A percentile compares a stretch with the other conserved stretches of the same genome.
Conservation (phyloP, 2,329 filamentous ascomycete genomes). For the Exophiala aquamarina region DNA sequence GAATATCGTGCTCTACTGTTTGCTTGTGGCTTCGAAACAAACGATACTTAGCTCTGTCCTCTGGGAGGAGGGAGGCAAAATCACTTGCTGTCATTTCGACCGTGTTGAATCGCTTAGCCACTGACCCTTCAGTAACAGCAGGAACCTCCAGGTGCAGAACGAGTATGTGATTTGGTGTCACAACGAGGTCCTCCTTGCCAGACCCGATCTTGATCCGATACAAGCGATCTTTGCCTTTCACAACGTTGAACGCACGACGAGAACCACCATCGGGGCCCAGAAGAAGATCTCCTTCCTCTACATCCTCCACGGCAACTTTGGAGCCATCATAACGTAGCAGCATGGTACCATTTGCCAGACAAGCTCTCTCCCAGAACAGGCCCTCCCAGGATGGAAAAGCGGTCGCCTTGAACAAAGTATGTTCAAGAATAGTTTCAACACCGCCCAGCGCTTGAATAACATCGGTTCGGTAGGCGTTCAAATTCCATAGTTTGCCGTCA, state of each 20-base stretch:
- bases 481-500: constrained; percentile 95
- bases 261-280: constrained; percentile 50
- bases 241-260: constrained; percentile 52
- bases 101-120: constrained; percentile 37
- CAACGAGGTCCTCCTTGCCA: constrained; percentile 48
- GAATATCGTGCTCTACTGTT: constrained; percentile 5
- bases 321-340: constrained; percentile 47
- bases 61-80: constrained; percentile 40
- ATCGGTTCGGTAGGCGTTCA: constrained; percentile 94
- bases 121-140: constrained; percentile 1
- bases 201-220: constrained; percentile 50
- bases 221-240: constrained; percentile 48
- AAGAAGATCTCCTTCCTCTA: constrained; percentile 50
- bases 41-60: constrained; percentile 38
- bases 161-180: constrained; percentile 51
- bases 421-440: constrained; percentile 97
- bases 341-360: constrained; percentile 46
- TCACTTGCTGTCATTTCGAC: constrained; percentile 49
- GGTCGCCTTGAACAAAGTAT: constrained; percentile 94
- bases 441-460: constrained; percentile 94
- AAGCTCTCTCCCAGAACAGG: constrained; percentile 79
- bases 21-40: constrained; percentile 34
- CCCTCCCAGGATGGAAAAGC: constrained; percentile 98
- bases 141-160: constrained; percentile 40
- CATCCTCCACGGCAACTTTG: constrained; percentile 49